Percentiles rank a stretch among this genome's conserved stretches.
These are phyloP conservation scores for Tetracladium maxilliforme DNA, from an alignment of 2,329 filamentous ascomycete species.

Conservation along the genomic window DNA sequence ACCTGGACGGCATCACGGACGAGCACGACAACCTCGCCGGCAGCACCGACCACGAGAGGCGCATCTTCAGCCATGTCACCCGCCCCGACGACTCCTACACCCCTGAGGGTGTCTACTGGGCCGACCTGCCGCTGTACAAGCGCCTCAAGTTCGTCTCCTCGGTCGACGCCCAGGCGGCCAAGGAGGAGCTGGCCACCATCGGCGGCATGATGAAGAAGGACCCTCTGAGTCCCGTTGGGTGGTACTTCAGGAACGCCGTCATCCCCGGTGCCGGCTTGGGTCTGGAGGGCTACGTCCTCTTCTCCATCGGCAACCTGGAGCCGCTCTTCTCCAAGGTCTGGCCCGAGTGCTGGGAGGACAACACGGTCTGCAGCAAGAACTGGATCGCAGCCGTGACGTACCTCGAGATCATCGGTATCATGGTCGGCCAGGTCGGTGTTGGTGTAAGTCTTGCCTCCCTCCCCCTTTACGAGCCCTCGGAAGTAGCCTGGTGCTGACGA, in stretches of 20 bases:
- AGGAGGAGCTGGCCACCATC: slow-evolving; percentile 49
- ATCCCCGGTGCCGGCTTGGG: slow-evolving; percentile 85
- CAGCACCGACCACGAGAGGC: slow-evolving; percentile 25
- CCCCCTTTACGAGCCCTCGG: slow-evolving; percentile 2
- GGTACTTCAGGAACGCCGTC: slow-evolving; percentile 83
- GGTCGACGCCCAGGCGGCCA: slow-evolving; percentile 57
- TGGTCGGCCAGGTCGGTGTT: slow-evolving; percentile 80
- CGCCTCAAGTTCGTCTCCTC: slow-evolving; percentile 61
- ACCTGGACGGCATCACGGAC: slow-evolving; percentile 11
- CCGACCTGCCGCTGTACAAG: slow-evolving; percentile 60
- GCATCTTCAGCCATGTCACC: slow-evolving; percentile 64
- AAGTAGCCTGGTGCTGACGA: slow-evolving; percentile 2
- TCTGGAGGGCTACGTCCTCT: slow-evolving; percentile 67
- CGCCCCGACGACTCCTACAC: slow-evolving; percentile 84
- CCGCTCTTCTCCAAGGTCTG: slow-evolving; percentile 68
- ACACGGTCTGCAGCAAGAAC: slow-evolving; percentile 53
- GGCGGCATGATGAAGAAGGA: slow-evolving; percentile 76
- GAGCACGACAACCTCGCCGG: slow-evolving; percentile 6
- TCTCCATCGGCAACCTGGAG: slow-evolving; percentile 88
- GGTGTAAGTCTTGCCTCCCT: slow-evolving; percentile 33
- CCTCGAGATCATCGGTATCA: slow-evolving; percentile 88
- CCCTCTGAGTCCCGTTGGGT: slow-evolving; percentile 67
- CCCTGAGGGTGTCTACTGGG: slow-evolving; percentile 78
- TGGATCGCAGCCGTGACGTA: slow-evolving; percentile 82
- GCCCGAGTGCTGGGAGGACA: slow-evolving; percentile 59